Base-by-base conservation (phyloP, 2,329 filamentous ascomycete genomes). In the Neonectria faginata region DNA sequence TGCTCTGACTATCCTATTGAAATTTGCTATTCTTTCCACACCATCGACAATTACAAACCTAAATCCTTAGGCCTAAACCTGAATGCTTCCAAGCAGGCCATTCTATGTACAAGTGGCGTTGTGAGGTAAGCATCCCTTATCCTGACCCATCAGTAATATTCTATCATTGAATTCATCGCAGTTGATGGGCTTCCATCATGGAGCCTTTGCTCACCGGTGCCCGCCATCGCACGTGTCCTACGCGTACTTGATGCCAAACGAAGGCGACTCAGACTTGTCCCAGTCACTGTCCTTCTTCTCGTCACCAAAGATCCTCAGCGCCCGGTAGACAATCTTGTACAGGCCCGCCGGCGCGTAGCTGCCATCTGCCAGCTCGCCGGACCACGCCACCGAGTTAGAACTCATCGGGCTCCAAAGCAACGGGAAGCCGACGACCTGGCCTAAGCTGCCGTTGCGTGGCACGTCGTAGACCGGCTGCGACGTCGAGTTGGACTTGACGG, bases 281-380 rank as follows among this genome's bases (percentile, higher is more conserved):
- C 84, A 88, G 53, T 88, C 83, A 4, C 73, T 75, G 2, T 76
- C 64, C 60, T 81, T 77, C 14, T 76, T 73, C 36, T 76, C 74
- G 61, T 88, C 79, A 5, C 86, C 86, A 70, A 84, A 86, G 63
- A 88, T 80, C 63, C 80, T 81, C 66, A 88, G 73, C 2, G 85
- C 82, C 61, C 80, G 80, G 31, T 86, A 77, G 1, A 78, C 77
- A 54, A 88, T 77, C 73, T 81, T 83, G 75, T 88, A 88, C 29
- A 72, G 70, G 11, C 86, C 86, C 0, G 79, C 77, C 0, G 84
- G 81, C 2, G 80, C 85, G 64, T 83, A 86, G 1, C 70, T 77
- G 14, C 84, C 85, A 10, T 83, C 79, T 0, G 77, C 76, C 5
- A 88, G 74, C 57, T 77, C 75, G 12, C 86, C 86, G 54, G 84